These are phyloP conservation scores for Starmerella potacharoeniae DNA, from an alignment of 805 yeast genomes.

Conservation along the genomic window DNA sequence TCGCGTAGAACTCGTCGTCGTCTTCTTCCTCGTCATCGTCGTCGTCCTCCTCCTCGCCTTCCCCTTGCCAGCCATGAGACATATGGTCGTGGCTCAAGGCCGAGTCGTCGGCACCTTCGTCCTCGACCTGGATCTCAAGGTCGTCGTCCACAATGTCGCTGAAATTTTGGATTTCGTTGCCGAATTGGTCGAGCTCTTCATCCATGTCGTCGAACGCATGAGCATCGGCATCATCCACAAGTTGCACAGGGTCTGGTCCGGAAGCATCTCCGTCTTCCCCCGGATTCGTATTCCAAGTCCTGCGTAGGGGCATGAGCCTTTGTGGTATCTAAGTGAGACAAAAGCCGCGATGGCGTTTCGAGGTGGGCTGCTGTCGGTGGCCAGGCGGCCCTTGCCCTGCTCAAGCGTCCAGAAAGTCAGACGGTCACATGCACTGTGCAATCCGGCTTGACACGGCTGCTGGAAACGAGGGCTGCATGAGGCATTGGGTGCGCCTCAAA, in stretches of 20 bases:
- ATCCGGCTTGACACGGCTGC: neutral
- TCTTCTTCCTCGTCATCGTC: slow-evolving; percentile 20
- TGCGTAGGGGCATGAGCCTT: slow-evolving; percentile 1
- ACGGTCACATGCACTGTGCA: neutral
- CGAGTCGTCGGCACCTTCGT: neutral
- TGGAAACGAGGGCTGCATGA: neutral
- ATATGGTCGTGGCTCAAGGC: slow-evolving; percentile 22
- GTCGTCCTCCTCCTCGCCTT: slow-evolving; percentile 14
- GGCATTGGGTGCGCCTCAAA: too few species aligned
- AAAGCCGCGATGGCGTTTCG: slow-evolving; percentile 1
- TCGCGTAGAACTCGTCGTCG: slow-evolving; percentile 9
- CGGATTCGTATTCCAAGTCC: neutral
- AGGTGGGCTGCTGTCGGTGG: slow-evolving; percentile 1
- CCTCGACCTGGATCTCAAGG: slow-evolving; percentile 16
- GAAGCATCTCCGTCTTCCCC: neutral
- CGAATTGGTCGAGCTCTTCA: slow-evolving; percentile 1
- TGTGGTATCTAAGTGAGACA: neutral
- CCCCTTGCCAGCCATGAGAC: slow-evolving; percentile 7
- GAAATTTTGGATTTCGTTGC: neutral
- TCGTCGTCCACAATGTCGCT: slow-evolving; percentile 7
- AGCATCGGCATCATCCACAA: slow-evolving; percentile 13
- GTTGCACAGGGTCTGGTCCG: slow-evolving; percentile 8
- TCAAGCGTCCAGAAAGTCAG: too few species aligned
- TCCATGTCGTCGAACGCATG: slow-evolving; percentile 15
- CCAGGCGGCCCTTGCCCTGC: neutral